Base-by-base conservation (phyloP, 768 basidiomycete genomes). In the Amanita pseudoporphyria region DNA sequence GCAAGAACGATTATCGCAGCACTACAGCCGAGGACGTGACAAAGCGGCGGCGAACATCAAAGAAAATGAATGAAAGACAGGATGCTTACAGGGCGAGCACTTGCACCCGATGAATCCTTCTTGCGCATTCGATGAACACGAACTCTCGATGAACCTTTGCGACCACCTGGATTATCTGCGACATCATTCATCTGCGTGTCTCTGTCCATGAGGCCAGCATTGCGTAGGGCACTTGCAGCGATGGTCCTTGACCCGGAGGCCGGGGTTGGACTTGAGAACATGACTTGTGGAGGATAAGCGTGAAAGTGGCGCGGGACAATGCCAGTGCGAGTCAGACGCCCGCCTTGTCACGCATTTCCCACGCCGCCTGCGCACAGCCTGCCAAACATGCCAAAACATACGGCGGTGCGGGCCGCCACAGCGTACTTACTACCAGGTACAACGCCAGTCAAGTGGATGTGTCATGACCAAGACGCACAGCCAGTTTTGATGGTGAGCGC, bases 151-250 rank as follows among this genome's bases (percentile, higher is more conserved):
- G 71, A 57, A 39, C 78, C 77, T 63, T 88, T 89, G 59, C 85
- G 76, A 19, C 84, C 85, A 44, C 84, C 83, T 5, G 82, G 84
- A 56, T 71, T 84, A 67, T 80, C 78, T 7, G 76, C 71, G 38
- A 71, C 67, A 58, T 89, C 86, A 53, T 79, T 77, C 87, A 89
- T 88, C 56, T 70, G 75, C 51, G 80, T 70, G 63, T 89, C 87
- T 50, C 77, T 71, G 72, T 87, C 85, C 53, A 87, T 82, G 60
- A 88, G 79, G 36, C 86, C 87, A 2, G 83, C 85, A 32, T 66
- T 78, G 52, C 81, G 79, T 21, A 88, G 69, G 26, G 84, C 81
- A 51, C 66, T 82, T 51, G 73, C 56, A 18, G 79, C 84, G 16
- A 89, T 65, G 24, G 74, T 61, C 55, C 81, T 76, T 45, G 75